Evolutionary conservation across 352 stramenopile species (phyloP).

Genomic region (Globisporangium okanoganense): DNA sequence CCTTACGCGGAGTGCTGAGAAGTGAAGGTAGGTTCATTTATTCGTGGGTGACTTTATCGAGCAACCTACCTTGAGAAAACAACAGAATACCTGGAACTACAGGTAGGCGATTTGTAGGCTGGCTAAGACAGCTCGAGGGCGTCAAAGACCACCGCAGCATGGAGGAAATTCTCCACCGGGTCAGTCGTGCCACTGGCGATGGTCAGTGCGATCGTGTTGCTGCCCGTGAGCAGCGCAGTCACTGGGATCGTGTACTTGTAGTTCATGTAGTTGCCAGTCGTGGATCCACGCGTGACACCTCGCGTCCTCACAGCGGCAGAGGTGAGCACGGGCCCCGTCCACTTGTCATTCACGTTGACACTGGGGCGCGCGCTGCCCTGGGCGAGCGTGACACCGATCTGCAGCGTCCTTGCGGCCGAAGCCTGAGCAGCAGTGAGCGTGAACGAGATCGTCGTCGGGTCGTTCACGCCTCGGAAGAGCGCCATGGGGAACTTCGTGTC

Average conservation of each 20-base stretch:
- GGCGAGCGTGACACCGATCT: constrained; percentile 39
- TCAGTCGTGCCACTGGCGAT: constrained; percentile 42
- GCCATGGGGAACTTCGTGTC: constrained; percentile 36
- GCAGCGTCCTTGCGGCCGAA: constrained; percentile 20
- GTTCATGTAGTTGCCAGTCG: constrained; percentile 41
- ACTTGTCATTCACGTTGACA: constrained; percentile 40
- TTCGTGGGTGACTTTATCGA: too few relatives aligned
- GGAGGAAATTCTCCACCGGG: constrained; percentile 33
- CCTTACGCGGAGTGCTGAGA: too few relatives aligned
- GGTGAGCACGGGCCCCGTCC: constrained; percentile 22
- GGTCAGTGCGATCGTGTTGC: constrained; percentile 35
- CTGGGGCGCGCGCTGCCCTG: constrained; percentile 25
- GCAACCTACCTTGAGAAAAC: too few relatives aligned
- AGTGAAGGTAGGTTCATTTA: too few relatives aligned
- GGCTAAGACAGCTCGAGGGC: constrained; percentile 38
- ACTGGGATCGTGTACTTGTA: constrained; percentile 47
- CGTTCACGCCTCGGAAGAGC: constrained; percentile 44
- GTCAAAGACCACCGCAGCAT: constrained; percentile 43
- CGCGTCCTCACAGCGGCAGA: constrained; percentile 39
- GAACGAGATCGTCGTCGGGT: constrained; percentile 34
- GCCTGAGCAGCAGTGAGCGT: constrained; percentile 24
- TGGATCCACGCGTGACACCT: constrained; percentile 41
- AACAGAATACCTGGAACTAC: too few relatives aligned
- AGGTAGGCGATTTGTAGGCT: not conserved
- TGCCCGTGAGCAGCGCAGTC: constrained; percentile 27